Evolutionary conservation across 345 rosid genomes (phyloP), one percentile per base, ranked within the genome.

Genomic region (Toxicodendron radicans): DNA sequence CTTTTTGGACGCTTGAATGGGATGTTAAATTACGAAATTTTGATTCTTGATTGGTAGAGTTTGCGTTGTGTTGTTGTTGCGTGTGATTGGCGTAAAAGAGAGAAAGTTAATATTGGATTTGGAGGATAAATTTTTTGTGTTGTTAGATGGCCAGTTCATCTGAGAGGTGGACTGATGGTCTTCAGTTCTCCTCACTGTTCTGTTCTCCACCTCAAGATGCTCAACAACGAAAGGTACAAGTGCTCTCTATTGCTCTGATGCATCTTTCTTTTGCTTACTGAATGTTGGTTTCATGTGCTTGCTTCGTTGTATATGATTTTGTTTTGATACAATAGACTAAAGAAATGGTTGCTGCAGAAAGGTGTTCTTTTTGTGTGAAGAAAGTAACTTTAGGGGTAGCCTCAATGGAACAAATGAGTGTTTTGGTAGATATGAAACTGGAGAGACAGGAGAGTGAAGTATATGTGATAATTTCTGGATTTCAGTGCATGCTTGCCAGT

Each of bases 111-210:
- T 51, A 18, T 51, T 51, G 54, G n/a, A 18, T 56, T 58, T 72
- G 66, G 80, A n/a, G 67, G 66, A 53, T 23, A 57, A n/a, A 20
- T 59, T 43, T n/a, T n/a, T n/a, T n/a, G n/a, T n/a, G n/a, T n/a
- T n/a, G n/a, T n/a, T 65, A 38, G 70, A 90, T 93, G 97, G 92
- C 94, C 70, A 81, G 61, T 82, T 83, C 90, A 73, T 86, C 91
- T 49, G 97, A 86, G 88, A 86, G 95, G 76, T 95, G 99, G 99
- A 91, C 88, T 75, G 97, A 92, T 81, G 91, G 97, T 53, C 96
- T 95, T 78, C 92, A 87, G 64, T 88, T 81, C 84, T 95, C 99
- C 12, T 95, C 95, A 35, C 79, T 95, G 74, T 92, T 92, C 76
- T 82, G 97, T 90, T 88, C 91, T 81, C 91, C 97, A 0, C 99